phyloP scores from a whole-genome alignment of 306 rosid species.

The Glycyrrhiza uralensis region DNA sequence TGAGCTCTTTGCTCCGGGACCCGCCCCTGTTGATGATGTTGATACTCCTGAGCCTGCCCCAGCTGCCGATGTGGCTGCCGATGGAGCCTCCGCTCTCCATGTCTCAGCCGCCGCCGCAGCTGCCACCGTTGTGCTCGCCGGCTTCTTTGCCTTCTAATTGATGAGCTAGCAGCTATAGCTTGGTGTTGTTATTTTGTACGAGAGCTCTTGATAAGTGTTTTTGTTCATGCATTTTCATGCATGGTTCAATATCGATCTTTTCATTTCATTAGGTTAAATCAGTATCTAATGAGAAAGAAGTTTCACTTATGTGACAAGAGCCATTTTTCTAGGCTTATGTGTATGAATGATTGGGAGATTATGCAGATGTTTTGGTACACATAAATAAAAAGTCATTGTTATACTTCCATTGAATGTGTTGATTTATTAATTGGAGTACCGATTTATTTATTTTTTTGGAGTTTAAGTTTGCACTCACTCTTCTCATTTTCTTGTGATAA shows the following conservation, averaged over 20 bases:
- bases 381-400: neutral
- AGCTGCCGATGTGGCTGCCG: neutral
- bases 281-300: neutral
- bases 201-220: neutral
- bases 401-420: neutral
- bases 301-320: neutral
- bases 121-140: neutral
- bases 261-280: neutral
- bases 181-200: neutral
- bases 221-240: neutral
- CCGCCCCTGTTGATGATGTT: neutral
- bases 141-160: slow-evolving; percentile 33
- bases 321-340: neutral
- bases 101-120: neutral
- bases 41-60: neutral
- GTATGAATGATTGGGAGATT: neutral
- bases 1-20: slow-evolving; percentile 21
- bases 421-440: too few species aligned
- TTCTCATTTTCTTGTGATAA: too few species aligned
- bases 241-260: neutral
- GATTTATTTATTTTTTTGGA: too few species aligned
- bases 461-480: too few species aligned
- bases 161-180: neutral
- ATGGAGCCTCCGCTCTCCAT: slow-evolving; percentile 3
- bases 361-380: neutral